Conservation (phyloP, 192 early-diverging fungal species). For the Ramicandelaber brevisporus region DNA sequence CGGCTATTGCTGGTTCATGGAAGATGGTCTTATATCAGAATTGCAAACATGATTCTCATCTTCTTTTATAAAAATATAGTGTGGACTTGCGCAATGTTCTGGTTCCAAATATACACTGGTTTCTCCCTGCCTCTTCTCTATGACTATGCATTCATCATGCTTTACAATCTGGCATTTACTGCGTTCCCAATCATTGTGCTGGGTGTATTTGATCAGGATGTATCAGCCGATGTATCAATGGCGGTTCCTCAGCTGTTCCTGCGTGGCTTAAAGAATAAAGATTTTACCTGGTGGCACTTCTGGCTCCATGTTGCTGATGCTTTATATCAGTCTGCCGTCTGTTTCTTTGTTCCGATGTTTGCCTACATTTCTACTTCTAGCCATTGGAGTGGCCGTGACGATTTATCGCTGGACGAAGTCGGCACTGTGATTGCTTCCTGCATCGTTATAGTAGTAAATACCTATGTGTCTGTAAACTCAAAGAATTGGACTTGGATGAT, state of each 20-base stretch:
- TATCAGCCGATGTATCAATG: slow-evolving; percentile 32
- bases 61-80: slow-evolving; percentile 95
- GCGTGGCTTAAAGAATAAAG: slow-evolving; percentile 36
- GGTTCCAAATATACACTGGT: slow-evolving; percentile 73
- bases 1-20: slow-evolving; percentile 79
- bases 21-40: slow-evolving; percentile 71
- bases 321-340: slow-evolving; percentile 41
- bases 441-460: slow-evolving; percentile 46
- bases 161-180: slow-evolving; percentile 74
- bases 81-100: slow-evolving; percentile 68
- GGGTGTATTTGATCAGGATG: slow-evolving; percentile 67
- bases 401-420: slow-evolving; percentile 21
- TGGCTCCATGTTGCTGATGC: slow-evolving; percentile 47
- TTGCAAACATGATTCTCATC: slow-evolving; percentile 62
- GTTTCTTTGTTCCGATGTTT: slow-evolving; percentile 35
- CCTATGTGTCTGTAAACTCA: slow-evolving; percentile 49
- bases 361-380: slow-evolving; percentile 19
- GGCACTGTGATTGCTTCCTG: slow-evolving; percentile 47
- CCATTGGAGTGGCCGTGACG: slow-evolving; percentile 26
- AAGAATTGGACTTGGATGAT: slow-evolving; percentile 51
- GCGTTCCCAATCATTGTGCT: slow-evolving; percentile 49
- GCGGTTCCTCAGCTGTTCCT: slow-evolving; percentile 56
- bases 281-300: slow-evolving; percentile 48
- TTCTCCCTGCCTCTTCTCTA: slow-evolving; percentile 57
- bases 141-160: slow-evolving; percentile 69